These are phyloP conservation scores for Pelargonium cotyledonis DNA, from an alignment of 441 rosid genomes.

Conservation along the genomic window DNA sequence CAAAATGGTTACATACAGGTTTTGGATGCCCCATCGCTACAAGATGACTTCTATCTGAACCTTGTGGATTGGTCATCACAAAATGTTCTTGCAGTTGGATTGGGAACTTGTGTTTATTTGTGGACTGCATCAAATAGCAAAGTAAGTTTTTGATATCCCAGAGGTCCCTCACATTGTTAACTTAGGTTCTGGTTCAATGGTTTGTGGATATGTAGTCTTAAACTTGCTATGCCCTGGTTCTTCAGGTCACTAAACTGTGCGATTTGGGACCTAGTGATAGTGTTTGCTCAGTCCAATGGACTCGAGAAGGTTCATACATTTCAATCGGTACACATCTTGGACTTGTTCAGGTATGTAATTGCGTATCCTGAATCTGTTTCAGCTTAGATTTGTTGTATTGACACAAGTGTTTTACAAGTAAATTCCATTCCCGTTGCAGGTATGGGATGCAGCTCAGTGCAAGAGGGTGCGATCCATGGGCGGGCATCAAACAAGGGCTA, in stretches of 20 bases:
- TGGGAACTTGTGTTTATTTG: slow-evolving; percentile 90
- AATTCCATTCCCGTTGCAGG: slow-evolving; percentile 30
- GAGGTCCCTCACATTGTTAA: too few relatives aligned
- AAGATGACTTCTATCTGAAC: slow-evolving; percentile 94
- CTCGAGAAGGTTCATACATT: slow-evolving; percentile 89
- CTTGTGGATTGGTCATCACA: slow-evolving; percentile 98
- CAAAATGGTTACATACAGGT: slow-evolving; percentile 40
- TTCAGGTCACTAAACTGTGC: slow-evolving; percentile 86
- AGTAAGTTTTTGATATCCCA: slow-evolving; percentile 46
- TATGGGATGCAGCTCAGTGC: slow-evolving; percentile 92
- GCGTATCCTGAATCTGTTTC: not conserved
- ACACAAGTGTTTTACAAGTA: too few relatives aligned
- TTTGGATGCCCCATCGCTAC: slow-evolving; percentile 93
- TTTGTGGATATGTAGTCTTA: too few relatives aligned
- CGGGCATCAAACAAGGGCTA: slow-evolving; percentile 94
- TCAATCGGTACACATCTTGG: slow-evolving; percentile 85
- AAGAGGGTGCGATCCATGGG: slow-evolving; percentile 81
- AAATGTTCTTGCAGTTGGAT: slow-evolving; percentile 90
- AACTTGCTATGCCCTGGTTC: not conserved
- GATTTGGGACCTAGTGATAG: slow-evolving; percentile 84
- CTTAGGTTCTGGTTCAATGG: too few relatives aligned
- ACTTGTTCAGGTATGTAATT: slow-evolving; percentile 71
- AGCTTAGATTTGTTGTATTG: not conserved
- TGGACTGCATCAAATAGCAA: slow-evolving; percentile 96
- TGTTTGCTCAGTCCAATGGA: slow-evolving; percentile 92